phyloP scores from a whole-genome alignment of 352 stramenopile genomes.

The Chrysophaeum taylorii region DNA sequence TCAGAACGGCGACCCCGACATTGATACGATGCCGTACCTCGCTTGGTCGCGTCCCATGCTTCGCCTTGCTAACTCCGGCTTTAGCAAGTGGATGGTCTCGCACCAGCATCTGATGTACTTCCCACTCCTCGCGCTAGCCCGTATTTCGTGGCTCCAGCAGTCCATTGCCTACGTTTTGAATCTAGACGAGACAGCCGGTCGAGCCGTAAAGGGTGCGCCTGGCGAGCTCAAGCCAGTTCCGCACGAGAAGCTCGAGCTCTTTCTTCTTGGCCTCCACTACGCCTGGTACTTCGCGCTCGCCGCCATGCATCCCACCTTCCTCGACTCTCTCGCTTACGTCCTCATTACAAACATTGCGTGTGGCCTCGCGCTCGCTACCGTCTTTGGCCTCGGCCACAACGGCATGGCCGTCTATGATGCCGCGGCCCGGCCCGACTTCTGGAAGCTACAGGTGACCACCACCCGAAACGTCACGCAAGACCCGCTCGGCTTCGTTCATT shows the following conservation, averaged over 20 bases:
- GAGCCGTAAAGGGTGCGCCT: neutral
- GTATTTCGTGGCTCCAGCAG: conserved; percentile 90
- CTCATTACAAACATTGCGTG: conserved; percentile 69
- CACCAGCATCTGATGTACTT: conserved; percentile 92
- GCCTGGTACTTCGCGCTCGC: conserved; percentile 73
- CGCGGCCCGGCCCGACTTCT: conserved; percentile 88
- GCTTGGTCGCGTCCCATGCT: conserved; percentile 73
- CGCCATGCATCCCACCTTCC: conserved; percentile 49
- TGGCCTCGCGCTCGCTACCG: conserved; percentile 83
- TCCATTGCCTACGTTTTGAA: conserved; percentile 84
- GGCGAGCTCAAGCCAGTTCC: neutral
- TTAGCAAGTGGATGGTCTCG: conserved; percentile 74
- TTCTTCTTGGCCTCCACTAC: conserved; percentile 65
- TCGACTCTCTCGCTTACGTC: conserved; percentile 63
- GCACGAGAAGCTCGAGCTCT: conserved; percentile 21
- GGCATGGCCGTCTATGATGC: conserved; percentile 94
- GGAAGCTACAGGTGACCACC: conserved; percentile 93
- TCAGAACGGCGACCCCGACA: conserved; percentile 88
- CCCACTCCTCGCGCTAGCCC: conserved; percentile 86
- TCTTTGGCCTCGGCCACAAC: conserved; percentile 96
- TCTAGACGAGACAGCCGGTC: neutral
- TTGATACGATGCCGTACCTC: conserved; percentile 96
- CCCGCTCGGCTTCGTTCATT: conserved; percentile 82
- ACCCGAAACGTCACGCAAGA: conserved; percentile 85
- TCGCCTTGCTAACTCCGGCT: conserved; percentile 59